Base-by-base conservation (phyloP, 192 early-diverging fungal species). In the Rhizophagus clarus region DNA sequence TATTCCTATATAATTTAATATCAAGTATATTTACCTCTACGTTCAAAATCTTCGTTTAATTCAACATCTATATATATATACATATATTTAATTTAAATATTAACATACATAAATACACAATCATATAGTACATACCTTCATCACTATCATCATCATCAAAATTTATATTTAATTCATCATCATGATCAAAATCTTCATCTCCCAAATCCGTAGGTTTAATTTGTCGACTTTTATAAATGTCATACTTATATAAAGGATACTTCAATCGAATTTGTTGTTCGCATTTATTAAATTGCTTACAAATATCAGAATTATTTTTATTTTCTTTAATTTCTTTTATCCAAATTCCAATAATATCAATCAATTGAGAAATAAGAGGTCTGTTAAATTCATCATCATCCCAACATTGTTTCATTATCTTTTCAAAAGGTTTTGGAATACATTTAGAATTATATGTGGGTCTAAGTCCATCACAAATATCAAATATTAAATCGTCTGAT, bases 391-490 rank as follows among this genome's bases (percentile, higher is more conserved):
- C 42, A 51, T 74, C 72, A 47, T 74, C 47, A 49, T 74, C 72
- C 42, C 42, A 60, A 60, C 72, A 74, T 29, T 60, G 47, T 74
- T 51, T 51, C 72, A 74, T 74, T 28, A 74, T n/a, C 2, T 28
- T 56, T 32, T 47, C 72, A 60, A 56, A 74, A 51, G 40, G 22
- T 32, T 56, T 34, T 47, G 72, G 72, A 15, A 51, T 31, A 14
- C 31, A 8, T 17, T 51, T 51, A 24, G 29, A n/a, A 51, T 31
- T 32, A 31, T 37, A 26, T 20, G 1, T 24, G 1, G 47, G 72
- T 74, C 47, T 28, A 31, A 37, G 31, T n/a, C 72, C 72, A 60
- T 60, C 47, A 56, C 72, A 74, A n/a, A 74, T 56, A 26, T 74
- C 68, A 40, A 37, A 70, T 0, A 70, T 51, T 24, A 60, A 74